Conservation (phyloP, 2,329 filamentous ascomycete species). For the Plectosphaerella plurivora region DNA sequence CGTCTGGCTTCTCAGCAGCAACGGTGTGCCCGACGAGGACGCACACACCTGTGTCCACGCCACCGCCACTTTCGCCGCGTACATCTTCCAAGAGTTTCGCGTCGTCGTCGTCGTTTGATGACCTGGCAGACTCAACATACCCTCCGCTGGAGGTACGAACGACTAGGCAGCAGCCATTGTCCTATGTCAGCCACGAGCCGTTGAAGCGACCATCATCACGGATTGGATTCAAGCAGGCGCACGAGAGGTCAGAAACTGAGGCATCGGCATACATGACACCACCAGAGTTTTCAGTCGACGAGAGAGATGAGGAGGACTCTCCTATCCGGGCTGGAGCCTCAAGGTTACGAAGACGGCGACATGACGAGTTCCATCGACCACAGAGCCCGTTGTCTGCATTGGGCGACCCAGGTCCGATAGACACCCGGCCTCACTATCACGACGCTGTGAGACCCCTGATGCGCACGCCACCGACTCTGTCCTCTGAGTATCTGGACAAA, state of each 20-base stretch:
- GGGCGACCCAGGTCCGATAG: not conserved
- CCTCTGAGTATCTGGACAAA: slow-evolving; percentile 28
- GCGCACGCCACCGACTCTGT: slow-evolving; percentile 13
- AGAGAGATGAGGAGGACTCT: not conserved
- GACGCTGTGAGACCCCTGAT: not conserved
- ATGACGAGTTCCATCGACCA: not conserved
- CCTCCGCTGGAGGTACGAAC: not conserved
- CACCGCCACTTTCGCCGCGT: not conserved
- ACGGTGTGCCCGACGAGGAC: slow-evolving; percentile 1
- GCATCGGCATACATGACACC: slow-evolving; percentile 22
- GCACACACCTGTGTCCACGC: not conserved
- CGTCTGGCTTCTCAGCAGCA: slow-evolving; percentile 1
- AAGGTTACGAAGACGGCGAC: not conserved
- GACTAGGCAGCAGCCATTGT: slow-evolving; percentile 11
- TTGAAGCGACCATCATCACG: slow-evolving; percentile 33
- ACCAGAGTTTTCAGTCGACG: slow-evolving; percentile 19
- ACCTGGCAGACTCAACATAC: not conserved
- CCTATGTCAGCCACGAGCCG: slow-evolving; percentile 31
- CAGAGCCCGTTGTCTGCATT: slow-evolving; percentile 2
- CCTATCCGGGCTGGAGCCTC: too few relatives aligned
- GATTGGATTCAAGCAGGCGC: slow-evolving; percentile 11
- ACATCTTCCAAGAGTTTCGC: slow-evolving; percentile 1
- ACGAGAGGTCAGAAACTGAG: slow-evolving; percentile 14
- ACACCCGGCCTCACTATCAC: not conserved
- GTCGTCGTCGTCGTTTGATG: not conserved